phyloP scores from a whole-genome alignment of 2,329 filamentous ascomycete species.

The Hyphodiscus sp. region DNA sequence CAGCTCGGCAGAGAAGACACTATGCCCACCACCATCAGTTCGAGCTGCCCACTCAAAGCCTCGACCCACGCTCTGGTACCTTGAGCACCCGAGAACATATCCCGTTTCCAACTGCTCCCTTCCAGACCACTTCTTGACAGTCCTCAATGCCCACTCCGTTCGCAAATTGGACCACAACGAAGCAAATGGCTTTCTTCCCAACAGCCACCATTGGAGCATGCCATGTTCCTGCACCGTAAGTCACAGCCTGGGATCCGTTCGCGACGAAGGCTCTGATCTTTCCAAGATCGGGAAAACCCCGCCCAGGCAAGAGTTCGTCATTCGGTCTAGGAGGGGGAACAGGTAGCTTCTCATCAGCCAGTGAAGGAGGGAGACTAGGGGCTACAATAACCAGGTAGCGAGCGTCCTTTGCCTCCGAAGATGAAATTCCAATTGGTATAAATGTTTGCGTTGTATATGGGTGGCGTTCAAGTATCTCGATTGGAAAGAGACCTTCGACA shows the following conservation, averaged over 20 bases:
- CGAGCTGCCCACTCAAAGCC: not conserved
- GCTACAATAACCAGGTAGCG: conserved; percentile 84
- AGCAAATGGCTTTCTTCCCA: conserved; percentile 65
- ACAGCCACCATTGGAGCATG: conserved; percentile 94
- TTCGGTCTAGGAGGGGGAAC: conserved; percentile 30
- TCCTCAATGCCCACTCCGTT: conserved; percentile 81
- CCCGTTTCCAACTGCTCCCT: conserved; percentile 1
- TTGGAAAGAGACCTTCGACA: conserved; percentile 45
- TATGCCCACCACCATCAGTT: not conserved
- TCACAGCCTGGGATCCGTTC: conserved; percentile 73
- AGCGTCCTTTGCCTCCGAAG: conserved; percentile 37
- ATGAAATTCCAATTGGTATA: conserved; percentile 59
- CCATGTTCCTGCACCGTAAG: conserved; percentile 85
- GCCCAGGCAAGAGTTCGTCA: conserved; percentile 16
- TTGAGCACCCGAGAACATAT: conserved; percentile 19
- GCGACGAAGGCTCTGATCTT: conserved; percentile 73
- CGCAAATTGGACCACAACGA: conserved; percentile 82
- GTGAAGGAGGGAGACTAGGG: conserved; percentile 56
- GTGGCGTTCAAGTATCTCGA: conserved; percentile 79
- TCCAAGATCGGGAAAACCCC: conserved; percentile 60
- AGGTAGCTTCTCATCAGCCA: conserved; percentile 34
- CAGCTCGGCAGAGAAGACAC: not conserved
- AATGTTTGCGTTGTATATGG: conserved; percentile 95
- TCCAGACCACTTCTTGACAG: conserved; percentile 65
- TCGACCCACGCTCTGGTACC: not conserved